Evolutionary conservation across 2,329 filamentous ascomycete species (phyloP).

Genomic region (Biscogniauxia marginata): DNA sequence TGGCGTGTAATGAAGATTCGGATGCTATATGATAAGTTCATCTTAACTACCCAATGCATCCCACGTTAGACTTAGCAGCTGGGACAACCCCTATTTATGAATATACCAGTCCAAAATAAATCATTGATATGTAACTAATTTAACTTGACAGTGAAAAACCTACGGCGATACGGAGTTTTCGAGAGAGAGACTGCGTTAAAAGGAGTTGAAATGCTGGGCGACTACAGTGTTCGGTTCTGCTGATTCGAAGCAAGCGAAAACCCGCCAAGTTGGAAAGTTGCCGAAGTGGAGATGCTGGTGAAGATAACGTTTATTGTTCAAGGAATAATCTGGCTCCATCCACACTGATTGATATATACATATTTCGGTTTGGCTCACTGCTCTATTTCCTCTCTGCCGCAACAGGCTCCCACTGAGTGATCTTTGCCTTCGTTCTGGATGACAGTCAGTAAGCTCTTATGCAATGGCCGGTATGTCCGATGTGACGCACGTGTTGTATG

Average conservation of each 20-base stretch:
- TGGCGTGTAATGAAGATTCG: too few species aligned
- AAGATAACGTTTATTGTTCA: background rate
- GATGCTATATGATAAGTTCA: too few species aligned
- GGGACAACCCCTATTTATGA: too few species aligned
- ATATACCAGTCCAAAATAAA: too few species aligned
- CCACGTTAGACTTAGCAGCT: too few species aligned
- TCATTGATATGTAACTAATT: too few species aligned
- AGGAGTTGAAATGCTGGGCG: too few species aligned
- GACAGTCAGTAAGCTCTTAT: slow-evolving; percentile 21
- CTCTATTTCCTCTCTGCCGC: slow-evolving; percentile 30
- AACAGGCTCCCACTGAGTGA: slow-evolving; percentile 51
- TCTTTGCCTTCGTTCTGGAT: slow-evolving; percentile 52
- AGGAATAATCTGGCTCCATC: background rate
- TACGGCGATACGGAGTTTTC: too few species aligned
- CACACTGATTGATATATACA: slow-evolving; percentile 17
- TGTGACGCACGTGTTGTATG: slow-evolving; percentile 87
- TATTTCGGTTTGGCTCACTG: background rate
- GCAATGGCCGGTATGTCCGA: slow-evolving; percentile 2
- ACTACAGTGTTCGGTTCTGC: too few species aligned
- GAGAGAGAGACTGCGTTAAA: too few species aligned
- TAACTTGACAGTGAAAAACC: too few species aligned
- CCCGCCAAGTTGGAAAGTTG: background rate
- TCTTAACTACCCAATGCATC: too few species aligned
- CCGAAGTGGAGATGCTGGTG: background rate
- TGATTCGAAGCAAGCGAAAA: background rate